phyloP scores from a whole-genome alignment of 1,284 basidiomycete species.

The Moesziomyces sp. region DNA sequence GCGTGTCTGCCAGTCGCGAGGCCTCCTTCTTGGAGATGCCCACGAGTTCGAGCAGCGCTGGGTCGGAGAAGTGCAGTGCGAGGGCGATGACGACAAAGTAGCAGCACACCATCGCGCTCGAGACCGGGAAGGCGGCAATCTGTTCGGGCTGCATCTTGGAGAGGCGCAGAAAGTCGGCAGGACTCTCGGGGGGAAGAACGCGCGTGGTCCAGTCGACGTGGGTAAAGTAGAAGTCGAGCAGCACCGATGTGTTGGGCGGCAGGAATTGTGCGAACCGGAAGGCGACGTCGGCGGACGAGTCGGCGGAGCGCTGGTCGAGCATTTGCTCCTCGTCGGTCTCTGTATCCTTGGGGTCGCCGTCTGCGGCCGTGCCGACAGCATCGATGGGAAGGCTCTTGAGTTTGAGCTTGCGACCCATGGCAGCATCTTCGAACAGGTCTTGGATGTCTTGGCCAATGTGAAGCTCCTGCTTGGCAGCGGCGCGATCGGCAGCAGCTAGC shows the following conservation, averaged over 20 bases:
- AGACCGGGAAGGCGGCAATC: constrained; percentile 45
- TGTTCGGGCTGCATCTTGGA: constrained; percentile 47
- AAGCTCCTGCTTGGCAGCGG: constrained; percentile 11
- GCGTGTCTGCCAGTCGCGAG: constrained; percentile 41
- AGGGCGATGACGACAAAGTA: constrained; percentile 62
- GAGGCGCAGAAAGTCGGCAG: constrained; percentile 23
- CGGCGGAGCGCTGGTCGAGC: constrained; percentile 42
- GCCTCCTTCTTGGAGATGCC: constrained; percentile 47
- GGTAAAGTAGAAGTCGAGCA: constrained; percentile 61
- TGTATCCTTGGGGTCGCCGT: constrained; percentile 18
- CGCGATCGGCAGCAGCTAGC: constrained; percentile 8
- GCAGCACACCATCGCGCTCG: constrained; percentile 55
- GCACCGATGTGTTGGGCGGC: constrained; percentile 20
- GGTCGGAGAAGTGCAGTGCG: constrained; percentile 56
- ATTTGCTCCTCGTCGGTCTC: constrained; percentile 45
- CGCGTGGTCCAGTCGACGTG: constrained; percentile 61
- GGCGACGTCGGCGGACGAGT: constrained; percentile 44
- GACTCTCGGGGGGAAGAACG: constrained; percentile 31
- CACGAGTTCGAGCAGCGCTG: constrained; percentile 28
- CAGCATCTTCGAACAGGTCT: constrained; percentile 46
- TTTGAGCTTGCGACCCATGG: constrained; percentile 43
- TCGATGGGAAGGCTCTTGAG: constrained; percentile 38
- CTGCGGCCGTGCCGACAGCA: constrained; percentile 3
- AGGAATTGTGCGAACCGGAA: constrained; percentile 45
- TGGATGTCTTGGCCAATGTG: constrained; percentile 38